Evolutionary conservation across 1,284 basidiomycete species (phyloP).

Genomic region (Malassezia pachydermatis): DNA sequence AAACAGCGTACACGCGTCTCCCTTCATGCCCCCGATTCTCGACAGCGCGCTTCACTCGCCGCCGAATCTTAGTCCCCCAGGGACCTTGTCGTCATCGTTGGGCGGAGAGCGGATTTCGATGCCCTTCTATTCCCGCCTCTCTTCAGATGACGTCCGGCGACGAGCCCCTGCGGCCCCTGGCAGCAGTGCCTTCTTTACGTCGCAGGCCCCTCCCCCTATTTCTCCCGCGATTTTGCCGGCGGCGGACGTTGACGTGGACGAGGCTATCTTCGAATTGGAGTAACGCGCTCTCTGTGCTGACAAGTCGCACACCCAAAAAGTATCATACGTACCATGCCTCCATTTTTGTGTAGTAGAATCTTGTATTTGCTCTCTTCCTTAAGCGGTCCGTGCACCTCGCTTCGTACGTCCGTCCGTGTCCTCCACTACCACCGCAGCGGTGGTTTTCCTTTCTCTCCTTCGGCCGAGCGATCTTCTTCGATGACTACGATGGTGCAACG

Average conservation of each 20-base stretch:
- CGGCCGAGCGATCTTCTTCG: conserved; percentile 2
- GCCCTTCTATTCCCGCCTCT: conserved; percentile 4
- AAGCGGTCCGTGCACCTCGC: too few relatives aligned
- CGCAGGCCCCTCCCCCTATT: conserved; percentile 21
- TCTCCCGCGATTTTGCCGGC: conserved; percentile 30
- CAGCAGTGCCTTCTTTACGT: conserved; percentile 20
- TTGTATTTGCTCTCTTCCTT: too few relatives aligned
- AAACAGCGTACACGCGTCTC: conserved; percentile 12
- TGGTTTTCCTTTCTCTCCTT: neutral
- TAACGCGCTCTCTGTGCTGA: too few relatives aligned
- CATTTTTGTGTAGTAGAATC: too few relatives aligned
- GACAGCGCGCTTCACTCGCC: conserved; percentile 2
- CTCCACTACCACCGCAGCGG: too few relatives aligned
- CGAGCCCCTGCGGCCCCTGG: conserved; percentile 20
- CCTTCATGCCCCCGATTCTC: conserved; percentile 3
- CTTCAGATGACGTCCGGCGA: conserved; percentile 2
- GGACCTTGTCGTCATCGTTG: conserved; percentile 3
- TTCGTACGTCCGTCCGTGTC: too few relatives aligned
- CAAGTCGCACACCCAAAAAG: too few relatives aligned
- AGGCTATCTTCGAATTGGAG: conserved; percentile 45
- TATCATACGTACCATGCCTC: too few relatives aligned
- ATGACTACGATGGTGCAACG: conserved; percentile 9
- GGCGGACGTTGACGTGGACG: conserved; percentile 34
- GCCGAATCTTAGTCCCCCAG: conserved; percentile 3
- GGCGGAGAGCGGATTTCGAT: conserved; percentile 7